Conservation (phyloP, 1,284 basidiomycete species). For the Tylopilus sp. region DNA sequence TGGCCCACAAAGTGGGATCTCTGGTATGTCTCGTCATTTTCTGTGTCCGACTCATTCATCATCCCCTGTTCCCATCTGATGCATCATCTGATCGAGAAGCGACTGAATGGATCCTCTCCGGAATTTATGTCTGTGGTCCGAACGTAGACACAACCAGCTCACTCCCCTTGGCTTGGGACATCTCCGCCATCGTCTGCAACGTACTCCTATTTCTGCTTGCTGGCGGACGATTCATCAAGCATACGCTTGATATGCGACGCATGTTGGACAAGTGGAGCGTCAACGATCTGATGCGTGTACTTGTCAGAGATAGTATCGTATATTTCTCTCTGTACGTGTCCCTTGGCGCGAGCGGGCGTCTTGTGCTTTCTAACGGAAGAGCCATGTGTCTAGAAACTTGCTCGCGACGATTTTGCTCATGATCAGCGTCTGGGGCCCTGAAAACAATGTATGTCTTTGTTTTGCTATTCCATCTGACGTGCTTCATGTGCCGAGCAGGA, state of each 20-base stretch:
- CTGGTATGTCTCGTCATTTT: conserved; percentile 17
- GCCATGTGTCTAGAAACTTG: conserved; percentile 19
- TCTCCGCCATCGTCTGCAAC: conserved; percentile 17
- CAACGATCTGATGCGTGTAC: too few relatives aligned
- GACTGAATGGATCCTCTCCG: conserved; percentile 30
- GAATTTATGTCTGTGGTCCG: conserved; percentile 23
- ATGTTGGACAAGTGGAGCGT: too few relatives aligned
- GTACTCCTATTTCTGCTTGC: too few relatives aligned
- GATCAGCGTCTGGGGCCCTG: conserved; percentile 30
- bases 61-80: too few relatives aligned
- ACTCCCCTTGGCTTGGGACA: conserved; percentile 28
- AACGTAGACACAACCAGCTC: conserved; percentile 1
- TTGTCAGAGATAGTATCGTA: conserved; percentile 44
- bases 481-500: background rate
- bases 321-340: too few relatives aligned
- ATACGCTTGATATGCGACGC: too few relatives aligned
- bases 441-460: conserved; percentile 18
- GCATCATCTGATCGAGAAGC: conserved; percentile 2
- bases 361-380: background rate
- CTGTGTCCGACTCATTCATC: background rate
- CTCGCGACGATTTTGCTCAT: conserved; percentile 27
- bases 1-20: conserved; percentile 28
- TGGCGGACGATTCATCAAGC: too few relatives aligned
- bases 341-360: background rate
- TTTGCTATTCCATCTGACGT: too few relatives aligned